A percentile compares a stretch with the other conserved stretches of the same genome.
phyloP scores from a whole-genome alignment of 257 asterid species.

The Nicotiana paniculata region DNA sequence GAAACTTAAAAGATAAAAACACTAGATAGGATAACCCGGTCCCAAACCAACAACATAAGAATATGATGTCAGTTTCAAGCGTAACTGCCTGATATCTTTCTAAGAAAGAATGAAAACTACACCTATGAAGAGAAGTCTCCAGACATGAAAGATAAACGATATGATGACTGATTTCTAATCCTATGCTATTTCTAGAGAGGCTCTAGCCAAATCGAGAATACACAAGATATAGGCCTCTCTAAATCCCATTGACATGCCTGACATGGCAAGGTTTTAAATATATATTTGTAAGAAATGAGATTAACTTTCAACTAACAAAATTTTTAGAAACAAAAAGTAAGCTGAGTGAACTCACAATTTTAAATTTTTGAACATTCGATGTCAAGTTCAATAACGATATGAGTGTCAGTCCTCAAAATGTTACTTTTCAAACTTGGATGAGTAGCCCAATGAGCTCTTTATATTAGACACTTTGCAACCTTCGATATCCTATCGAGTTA shows the following conservation, averaged over 20 bases:
- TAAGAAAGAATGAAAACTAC: not conserved
- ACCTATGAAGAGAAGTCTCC: not conserved
- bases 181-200: not conserved
- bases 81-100: not conserved
- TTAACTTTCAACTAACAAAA: not conserved
- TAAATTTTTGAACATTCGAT: not conserved
- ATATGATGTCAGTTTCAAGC: not conserved
- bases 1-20: conserved; percentile 1
- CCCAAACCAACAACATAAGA: not conserved
- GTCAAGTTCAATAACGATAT: not conserved
- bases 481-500: not conserved
- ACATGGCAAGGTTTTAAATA: not conserved
- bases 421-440: not conserved
- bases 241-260: not conserved
- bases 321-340: not conserved
- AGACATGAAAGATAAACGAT: not conserved
- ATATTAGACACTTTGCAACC: not conserved
- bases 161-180: not conserved
- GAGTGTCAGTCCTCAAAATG: not conserved
- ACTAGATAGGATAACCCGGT: not conserved
- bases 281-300: not conserved
- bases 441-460: not conserved
- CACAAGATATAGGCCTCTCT: no score
- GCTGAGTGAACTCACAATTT: not conserved
- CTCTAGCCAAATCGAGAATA: not conserved